Percentiles rank a stretch among this genome's conserved stretches.
These are phyloP conservation scores for Crithidia bombi DNA, from an alignment of 208 protist species.

Conservation along the genomic window DNA sequence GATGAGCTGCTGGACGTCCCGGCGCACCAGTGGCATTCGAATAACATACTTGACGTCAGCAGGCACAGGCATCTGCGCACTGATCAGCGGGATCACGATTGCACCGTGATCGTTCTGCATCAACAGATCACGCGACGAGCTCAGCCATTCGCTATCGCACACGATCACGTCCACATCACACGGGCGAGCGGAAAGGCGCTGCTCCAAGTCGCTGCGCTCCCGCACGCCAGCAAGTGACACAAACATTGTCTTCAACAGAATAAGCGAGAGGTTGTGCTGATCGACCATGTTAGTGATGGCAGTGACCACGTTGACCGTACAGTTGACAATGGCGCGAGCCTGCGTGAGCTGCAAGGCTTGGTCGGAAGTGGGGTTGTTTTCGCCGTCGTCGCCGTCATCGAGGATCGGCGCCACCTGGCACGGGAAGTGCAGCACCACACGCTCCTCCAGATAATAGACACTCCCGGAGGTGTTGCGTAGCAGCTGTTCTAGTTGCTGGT, in stretches of 20 bases:
- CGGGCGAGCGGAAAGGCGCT: constrained; percentile 63
- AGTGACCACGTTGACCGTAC: constrained; percentile 89
- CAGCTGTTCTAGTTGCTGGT: constrained; percentile 42
- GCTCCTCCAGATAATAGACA: constrained; percentile 45
- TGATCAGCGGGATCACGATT: constrained; percentile 79
- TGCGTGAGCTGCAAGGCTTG: constrained; percentile 67
- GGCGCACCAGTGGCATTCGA: constrained; percentile 69
- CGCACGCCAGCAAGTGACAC: constrained; percentile 85
- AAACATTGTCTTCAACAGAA: constrained; percentile 90
- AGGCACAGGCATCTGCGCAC: constrained; percentile 44
- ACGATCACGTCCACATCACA: constrained; percentile 89
- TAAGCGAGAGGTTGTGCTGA: constrained; percentile 89
- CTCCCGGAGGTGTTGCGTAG: constrained; percentile 61
- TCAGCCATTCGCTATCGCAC: constrained; percentile 87
- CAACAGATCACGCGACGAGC: constrained; percentile 67
- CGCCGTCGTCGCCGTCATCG: constrained; percentile 64
- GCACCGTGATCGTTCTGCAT: constrained; percentile 59
- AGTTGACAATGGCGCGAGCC: constrained; percentile 83
- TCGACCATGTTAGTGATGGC: constrained; percentile 87
- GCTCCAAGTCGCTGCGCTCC: constrained; percentile 74
- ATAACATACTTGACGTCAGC: constrained; percentile 73
- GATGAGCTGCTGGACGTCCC: constrained; percentile 75
- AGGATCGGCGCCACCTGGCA: constrained; percentile 81
- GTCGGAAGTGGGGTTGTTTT: constrained; percentile 35
- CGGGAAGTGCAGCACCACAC: constrained; percentile 72